phyloP scores from a whole-genome alignment of 805 yeast genomes.

The Lipomyces yamadae region DNA sequence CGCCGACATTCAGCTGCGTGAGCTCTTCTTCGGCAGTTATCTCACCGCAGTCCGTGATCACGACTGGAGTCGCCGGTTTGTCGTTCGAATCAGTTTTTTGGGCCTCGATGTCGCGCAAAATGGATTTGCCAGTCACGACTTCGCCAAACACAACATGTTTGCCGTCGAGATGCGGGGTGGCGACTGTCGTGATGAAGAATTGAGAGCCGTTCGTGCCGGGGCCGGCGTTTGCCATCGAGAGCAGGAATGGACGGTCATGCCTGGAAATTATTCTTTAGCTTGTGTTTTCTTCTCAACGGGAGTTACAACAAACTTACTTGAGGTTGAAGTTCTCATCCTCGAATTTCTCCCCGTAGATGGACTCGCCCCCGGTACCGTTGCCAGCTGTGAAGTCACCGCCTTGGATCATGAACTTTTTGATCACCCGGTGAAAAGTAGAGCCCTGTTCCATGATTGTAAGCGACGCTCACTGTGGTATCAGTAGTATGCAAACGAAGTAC shows the following conservation, averaged over 20 bases:
- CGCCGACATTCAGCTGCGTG: constrained; percentile 49
- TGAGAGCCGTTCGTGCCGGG: constrained; percentile 96
- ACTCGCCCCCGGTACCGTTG: constrained; percentile 71
- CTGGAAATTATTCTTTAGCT: constrained; percentile 47
- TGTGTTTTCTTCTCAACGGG: neutral
- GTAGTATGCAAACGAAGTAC: constrained; percentile 5
- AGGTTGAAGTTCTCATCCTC: constrained; percentile 82
- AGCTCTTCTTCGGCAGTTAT: constrained; percentile 60
- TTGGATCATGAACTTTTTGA: constrained; percentile 80
- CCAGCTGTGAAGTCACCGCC: constrained; percentile 80
- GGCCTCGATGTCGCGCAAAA: constrained; percentile 69
- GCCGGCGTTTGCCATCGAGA: constrained; percentile 98
- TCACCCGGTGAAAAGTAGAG: constrained; percentile 88
- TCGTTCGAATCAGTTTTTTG: constrained; percentile 68
- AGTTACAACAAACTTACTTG: constrained; percentile 15
- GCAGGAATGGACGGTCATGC: constrained; percentile 83
- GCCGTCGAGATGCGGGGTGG: constrained; percentile 92
- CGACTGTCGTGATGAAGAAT: constrained; percentile 88
- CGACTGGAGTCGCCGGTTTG: constrained; percentile 71
- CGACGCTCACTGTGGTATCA: neutral
- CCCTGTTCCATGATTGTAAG: constrained; percentile 53
- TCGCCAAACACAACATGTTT: constrained; percentile 97
- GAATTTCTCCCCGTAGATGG: constrained; percentile 81
- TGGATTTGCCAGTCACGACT: constrained; percentile 53
- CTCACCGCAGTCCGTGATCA: constrained; percentile 77